Conservation (phyloP, 1,139 yeast species). For the Geotrichum europaeum region DNA sequence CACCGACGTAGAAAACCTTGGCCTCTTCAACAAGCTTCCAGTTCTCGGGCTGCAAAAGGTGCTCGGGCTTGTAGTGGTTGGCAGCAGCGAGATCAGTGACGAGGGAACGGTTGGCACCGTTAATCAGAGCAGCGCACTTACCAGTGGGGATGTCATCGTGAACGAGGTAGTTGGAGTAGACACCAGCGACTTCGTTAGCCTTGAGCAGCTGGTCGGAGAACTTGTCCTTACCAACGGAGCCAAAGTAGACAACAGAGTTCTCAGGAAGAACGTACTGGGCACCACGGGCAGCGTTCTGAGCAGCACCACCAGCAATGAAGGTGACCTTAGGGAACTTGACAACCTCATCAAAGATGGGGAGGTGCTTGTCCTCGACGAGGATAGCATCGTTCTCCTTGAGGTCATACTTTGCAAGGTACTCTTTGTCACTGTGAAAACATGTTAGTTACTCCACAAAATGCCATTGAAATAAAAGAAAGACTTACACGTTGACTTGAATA, state of each 20-base stretch:
- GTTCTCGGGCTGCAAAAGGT: constrained; percentile 82
- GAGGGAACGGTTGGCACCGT: constrained; percentile 82
- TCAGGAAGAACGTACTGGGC: constrained; percentile 88
- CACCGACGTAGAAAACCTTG: constrained; percentile 84
- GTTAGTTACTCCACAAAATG: background rate
- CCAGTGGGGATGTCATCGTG: constrained; percentile 73
- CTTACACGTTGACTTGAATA: constrained; percentile 67
- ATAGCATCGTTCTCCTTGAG: constrained; percentile 93
- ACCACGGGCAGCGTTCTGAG: constrained; percentile 98
- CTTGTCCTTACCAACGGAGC: constrained; percentile 91
- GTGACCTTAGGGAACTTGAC: constrained; percentile 55
- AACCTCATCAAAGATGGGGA: constrained; percentile 79
- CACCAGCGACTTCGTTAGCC: constrained; percentile 87
- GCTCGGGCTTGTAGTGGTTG: constrained; percentile 87
- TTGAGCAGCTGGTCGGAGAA: constrained; percentile 73
- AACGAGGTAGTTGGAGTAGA: constrained; percentile 77
- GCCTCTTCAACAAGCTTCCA: constrained; percentile 84
- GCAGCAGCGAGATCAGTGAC: constrained; percentile 98
- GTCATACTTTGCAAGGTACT: constrained; percentile 69
- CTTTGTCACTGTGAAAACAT: constrained; percentile 37
- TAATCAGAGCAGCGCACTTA: constrained; percentile 94
- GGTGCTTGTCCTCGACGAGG: constrained; percentile 79
- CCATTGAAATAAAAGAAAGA: constrained; percentile 4
- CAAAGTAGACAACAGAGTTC: constrained; percentile 84
- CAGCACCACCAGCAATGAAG: constrained; percentile 97